Conservation (phyloP, 139 green algal genomes). For the Picochlorum sp. region DNA sequence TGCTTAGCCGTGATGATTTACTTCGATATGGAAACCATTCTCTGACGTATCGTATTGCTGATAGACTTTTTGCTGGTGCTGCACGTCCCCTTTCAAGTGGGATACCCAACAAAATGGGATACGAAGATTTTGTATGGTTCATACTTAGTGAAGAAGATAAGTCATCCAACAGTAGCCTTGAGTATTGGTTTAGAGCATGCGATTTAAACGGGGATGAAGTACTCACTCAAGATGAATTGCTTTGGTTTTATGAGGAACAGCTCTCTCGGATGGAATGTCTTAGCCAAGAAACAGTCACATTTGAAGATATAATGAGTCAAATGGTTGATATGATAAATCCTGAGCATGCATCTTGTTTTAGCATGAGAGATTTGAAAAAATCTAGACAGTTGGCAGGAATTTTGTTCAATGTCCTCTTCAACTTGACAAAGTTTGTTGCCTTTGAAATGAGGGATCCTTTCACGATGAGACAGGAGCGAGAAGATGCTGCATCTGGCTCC, state of each 20-base stretch:
- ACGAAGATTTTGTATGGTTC: constrained; percentile 99
- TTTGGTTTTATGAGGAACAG: constrained; percentile 98
- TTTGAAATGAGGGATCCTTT: constrained; percentile 93
- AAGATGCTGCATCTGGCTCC: constrained; percentile 48
- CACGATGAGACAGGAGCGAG: constrained; percentile 53
- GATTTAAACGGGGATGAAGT: constrained; percentile 88
- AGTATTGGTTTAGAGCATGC: constrained; percentile 93
- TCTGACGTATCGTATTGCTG: constrained; percentile 90
- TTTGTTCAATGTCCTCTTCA: constrained; percentile 98
- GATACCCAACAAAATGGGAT: constrained; percentile 79
- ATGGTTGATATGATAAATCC: constrained; percentile 95
- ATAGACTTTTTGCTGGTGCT: constrained; percentile 84
- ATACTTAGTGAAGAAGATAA: constrained; percentile 99
- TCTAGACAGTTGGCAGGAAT: constrained; percentile 57
- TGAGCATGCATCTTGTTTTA: constrained; percentile 35
- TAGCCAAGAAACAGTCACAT: constrained; percentile 48
- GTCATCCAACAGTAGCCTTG: constrained; percentile 69
- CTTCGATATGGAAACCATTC: constrained; percentile 88
- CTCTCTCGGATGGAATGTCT: constrained; percentile 93
- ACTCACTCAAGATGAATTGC: constrained; percentile 77
- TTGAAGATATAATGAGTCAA: constrained; percentile 67
- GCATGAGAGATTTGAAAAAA: constrained; percentile 72
- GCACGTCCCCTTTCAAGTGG: constrained; percentile 46
- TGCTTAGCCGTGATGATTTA: constrained; percentile 84
- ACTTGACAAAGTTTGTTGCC: constrained; percentile 97